Evolutionary conservation across 441 rosid genomes (phyloP).

Genomic region (Pelargonium cotyledonis): DNA sequence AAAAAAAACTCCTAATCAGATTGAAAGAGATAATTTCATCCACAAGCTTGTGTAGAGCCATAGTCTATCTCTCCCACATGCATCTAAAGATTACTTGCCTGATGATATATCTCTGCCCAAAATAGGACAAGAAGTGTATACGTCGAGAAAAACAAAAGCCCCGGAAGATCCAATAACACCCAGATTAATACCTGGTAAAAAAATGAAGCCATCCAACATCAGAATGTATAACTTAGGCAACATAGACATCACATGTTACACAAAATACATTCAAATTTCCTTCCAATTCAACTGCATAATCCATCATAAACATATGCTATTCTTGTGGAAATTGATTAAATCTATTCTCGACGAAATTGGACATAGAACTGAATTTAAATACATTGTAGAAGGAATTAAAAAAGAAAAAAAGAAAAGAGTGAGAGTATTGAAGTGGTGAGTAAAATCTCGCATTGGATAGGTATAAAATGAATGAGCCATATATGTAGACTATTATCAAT

Average conservation of each 20-base stretch:
- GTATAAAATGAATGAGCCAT: too few relatives aligned
- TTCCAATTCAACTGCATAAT: background rate
- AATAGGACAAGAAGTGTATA: slow-evolving; percentile 83
- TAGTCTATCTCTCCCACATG: background rate
- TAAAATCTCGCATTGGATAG: too few relatives aligned
- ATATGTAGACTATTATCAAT: too few relatives aligned
- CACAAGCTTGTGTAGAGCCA: background rate
- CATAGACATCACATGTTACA: background rate
- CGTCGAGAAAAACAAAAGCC: slow-evolving; percentile 78
- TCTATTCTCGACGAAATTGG: background rate
- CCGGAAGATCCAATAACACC: slow-evolving; percentile 76
- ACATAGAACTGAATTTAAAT: background rate
- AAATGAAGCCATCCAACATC: slow-evolving; percentile 16
- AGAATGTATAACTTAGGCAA: slow-evolving; percentile 12
- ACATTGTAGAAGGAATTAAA: background rate
- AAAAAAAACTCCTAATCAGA: background rate
- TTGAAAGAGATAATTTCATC: background rate
- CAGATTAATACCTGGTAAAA: slow-evolving; percentile 48
- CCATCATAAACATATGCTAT: background rate
- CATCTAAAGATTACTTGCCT: slow-evolving; percentile 43
- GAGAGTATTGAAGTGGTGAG: too few relatives aligned
- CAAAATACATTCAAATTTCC: slow-evolving; percentile 4
- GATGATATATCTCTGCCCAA: slow-evolving; percentile 99
- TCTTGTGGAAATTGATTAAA: too few relatives aligned
- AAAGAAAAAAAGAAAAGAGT: too few relatives aligned